Evolutionary conservation across 2,329 filamentous ascomycete genomes (phyloP).

Genomic region (Arthrinium puccinioides): DNA sequence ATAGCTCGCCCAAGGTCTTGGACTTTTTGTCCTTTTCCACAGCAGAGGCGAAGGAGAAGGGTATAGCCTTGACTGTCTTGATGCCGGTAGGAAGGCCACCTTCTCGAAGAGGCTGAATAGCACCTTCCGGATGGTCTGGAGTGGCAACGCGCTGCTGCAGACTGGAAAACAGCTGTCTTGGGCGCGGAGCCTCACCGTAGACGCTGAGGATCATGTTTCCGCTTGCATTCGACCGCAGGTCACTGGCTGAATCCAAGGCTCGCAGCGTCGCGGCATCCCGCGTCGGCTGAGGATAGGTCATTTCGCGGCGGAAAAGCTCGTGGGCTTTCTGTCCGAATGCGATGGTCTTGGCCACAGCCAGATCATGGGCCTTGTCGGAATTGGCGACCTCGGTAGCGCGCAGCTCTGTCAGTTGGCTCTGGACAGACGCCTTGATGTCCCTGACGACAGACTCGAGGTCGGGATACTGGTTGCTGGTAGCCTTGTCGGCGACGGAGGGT

Average conservation of each 20-base stretch:
- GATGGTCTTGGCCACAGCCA: conserved; percentile 36
- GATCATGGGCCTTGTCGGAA: conserved; percentile 19
- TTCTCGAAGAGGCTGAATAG: conserved; percentile 47
- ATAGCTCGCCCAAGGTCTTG: conserved; percentile 66
- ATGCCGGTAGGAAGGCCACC: conserved; percentile 68
- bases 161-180: conserved; percentile 81
- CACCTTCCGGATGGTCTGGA: conserved; percentile 13
- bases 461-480: conserved; percentile 42
- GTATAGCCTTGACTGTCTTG: conserved; percentile 58
- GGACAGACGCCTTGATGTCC: conserved; percentile 44
- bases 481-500: conserved; percentile 47
- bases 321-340: conserved; percentile 57
- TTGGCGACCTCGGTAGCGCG: conserved; percentile 12
- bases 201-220: conserved; percentile 64
- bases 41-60: conserved; percentile 27
- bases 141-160: conserved; percentile 48
- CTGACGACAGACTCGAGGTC: conserved; percentile 59
- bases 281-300: conserved; percentile 38
- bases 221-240: conserved; percentile 29
- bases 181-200: conserved; percentile 65
- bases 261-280: conserved; percentile 25
- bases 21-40: conserved; percentile 43
- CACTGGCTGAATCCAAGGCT: conserved; percentile 30
- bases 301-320: conserved; percentile 55
- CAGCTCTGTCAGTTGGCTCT: conserved; percentile 41